A percentile compares a stretch with the other conserved stretches of the same genome.
Evolutionary conservation across 768 basidiomycete species (phyloP).

Genomic region (Pulveroboletus sp.): DNA sequence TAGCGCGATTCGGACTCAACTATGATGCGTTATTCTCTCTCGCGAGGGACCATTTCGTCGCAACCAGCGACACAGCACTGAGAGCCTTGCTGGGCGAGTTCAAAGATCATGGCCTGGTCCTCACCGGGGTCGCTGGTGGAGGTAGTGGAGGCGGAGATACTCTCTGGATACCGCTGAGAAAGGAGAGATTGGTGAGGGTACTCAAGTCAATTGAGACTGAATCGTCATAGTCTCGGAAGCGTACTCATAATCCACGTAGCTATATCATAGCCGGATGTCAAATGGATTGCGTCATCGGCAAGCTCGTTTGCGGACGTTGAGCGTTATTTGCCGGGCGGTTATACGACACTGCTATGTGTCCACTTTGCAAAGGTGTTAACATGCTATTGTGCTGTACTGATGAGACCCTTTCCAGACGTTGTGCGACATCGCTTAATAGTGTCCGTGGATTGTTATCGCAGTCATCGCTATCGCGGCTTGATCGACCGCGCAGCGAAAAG

Average conservation of each 20-base stretch:
- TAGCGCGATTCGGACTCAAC: constrained; percentile 50
- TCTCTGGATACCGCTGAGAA: constrained; percentile 84
- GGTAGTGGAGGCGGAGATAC: constrained; percentile 48
- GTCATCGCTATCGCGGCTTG: neutral
- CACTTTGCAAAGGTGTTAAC: no score
- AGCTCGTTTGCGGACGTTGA: neutral
- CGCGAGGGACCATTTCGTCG: constrained; percentile 81
- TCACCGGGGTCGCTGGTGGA: constrained; percentile 39
- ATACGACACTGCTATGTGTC: neutral
- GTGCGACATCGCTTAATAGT: neutral
- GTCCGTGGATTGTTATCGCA: neutral
- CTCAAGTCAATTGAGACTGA: constrained; percentile 30
- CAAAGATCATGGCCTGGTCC: constrained; percentile 83
- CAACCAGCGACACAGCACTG: constrained; percentile 81
- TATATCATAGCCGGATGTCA: no score
- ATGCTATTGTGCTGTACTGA: neutral
- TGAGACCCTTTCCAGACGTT: neutral
- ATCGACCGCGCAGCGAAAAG: neutral
- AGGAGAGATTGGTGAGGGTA: constrained; percentile 60
- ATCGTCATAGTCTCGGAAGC: constrained; percentile 7
- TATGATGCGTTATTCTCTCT: constrained; percentile 68
- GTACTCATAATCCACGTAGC: neutral
- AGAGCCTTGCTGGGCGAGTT: constrained; percentile 84
- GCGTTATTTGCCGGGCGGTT: neutral
- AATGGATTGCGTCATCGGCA: neutral